Base-by-base conservation (phyloP, 352 stramenopile genomes). In the Salisapilia sapeloensis region DNA sequence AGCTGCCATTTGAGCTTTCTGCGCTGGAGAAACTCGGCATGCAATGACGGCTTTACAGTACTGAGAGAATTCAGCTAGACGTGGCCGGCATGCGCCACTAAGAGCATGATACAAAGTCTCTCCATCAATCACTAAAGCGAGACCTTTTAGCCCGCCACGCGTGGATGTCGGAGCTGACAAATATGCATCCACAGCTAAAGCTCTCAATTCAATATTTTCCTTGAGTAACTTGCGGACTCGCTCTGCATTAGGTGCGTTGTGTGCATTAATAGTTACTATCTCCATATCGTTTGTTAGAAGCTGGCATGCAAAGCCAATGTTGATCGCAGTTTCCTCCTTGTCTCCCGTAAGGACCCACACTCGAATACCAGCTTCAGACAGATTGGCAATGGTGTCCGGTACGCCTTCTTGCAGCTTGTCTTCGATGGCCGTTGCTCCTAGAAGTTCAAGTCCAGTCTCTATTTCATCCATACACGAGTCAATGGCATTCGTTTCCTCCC, bases 341-440 rank as follows among this genome's bases (percentile, higher is more conserved):
- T 96, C 87, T 4, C 86, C 86, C 3, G 87, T 96, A 25, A 96
- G 74, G 14, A 96, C 84, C 82, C 85, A 96, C 13, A 96, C 80
- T 43, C 93, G 91, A 20, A 96, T 84, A 2, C 87, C 83, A 2
- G 82, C 87, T 8, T 45, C 55, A 1, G 70, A 59, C 5, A 96
- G 54, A 25, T 82, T 70, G 6, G 65, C 66, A 9, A 96, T 93
- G 19, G 79, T 63, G 20, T 93, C 66, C 0, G 78, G 78, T 0
- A 96, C 87, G 18, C 81, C 86, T 30, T 75, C 57, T 44, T 96
- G 87, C 11, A 96, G 56, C 38, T 93, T 89, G 46, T 96, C 87
- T 50, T 96, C 87, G 33, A 96, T 96, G 14, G 82, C 87, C 2
- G 80, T 96, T 0, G 85, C 77, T 4, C 87, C 86, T 6, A 95